Conservation (phyloP, 202 grass and related monocot genomes). For the Alloteropsis angusta region DNA sequence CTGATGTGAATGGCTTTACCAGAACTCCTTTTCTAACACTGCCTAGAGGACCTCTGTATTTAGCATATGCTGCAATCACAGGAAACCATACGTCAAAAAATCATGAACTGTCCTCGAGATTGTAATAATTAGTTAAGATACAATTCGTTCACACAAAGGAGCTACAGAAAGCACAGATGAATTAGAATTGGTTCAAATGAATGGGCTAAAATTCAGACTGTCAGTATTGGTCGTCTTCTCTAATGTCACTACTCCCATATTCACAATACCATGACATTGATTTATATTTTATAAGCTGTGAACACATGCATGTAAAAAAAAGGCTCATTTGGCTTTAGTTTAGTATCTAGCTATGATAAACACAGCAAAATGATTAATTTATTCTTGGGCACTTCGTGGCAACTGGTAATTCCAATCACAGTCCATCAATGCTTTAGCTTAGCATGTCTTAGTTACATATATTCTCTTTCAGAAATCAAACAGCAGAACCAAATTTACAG, state of each 20-base stretch:
- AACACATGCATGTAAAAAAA: not conserved
- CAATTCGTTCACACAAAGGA: not conserved
- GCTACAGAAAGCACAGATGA: not conserved
- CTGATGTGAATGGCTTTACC: slow-evolving; percentile 45
- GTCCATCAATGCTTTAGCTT: not conserved
- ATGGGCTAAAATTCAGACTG: not conserved
- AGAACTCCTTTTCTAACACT: slow-evolving; percentile 95
- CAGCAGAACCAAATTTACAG: not conserved
- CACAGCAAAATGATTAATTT: not conserved
- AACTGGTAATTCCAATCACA: not conserved
- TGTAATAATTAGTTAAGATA: not conserved
- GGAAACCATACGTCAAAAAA: slow-evolving; percentile 16
- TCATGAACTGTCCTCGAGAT: not conserved
- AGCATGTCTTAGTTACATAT: not conserved
- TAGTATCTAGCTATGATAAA: slow-evolving; percentile 18
- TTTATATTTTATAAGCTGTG: not conserved
- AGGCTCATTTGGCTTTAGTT: no score
- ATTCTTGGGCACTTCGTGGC: not conserved
- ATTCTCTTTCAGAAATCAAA: not conserved
- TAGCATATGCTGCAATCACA: slow-evolving; percentile 79
- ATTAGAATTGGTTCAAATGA: not conserved
- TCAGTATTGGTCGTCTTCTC: not conserved
- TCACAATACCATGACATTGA: not conserved
- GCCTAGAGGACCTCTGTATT: slow-evolving; percentile 80
- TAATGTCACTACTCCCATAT: not conserved